phyloP scores from a whole-genome alignment of 805 yeast species.

The Kluyveromyces aestuarii region DNA sequence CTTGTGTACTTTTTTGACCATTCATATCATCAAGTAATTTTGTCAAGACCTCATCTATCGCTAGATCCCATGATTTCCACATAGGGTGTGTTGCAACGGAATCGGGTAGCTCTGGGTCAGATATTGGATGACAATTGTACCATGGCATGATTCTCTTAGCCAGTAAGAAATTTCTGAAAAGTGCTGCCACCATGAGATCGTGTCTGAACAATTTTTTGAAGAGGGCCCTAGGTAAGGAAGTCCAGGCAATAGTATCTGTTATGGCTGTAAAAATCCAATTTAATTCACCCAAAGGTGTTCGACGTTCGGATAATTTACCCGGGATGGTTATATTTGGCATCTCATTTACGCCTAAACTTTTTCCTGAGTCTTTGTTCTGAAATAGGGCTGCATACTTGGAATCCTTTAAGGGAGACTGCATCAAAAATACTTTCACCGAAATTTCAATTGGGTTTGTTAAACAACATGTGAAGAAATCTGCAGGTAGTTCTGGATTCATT shows the following conservation, averaged over 20 bases:
- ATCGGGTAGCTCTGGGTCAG: constrained; percentile 89
- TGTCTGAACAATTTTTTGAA: constrained; percentile 89
- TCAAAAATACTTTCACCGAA: constrained; percentile 81
- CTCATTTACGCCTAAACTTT: constrained; percentile 11
- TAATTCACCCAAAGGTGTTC: constrained; percentile 92
- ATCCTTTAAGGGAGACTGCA: constrained; percentile 63
- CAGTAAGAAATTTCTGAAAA: constrained; percentile 82
- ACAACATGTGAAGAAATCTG: constrained; percentile 92
- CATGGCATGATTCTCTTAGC: constrained; percentile 93
- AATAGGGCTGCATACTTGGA: constrained; percentile 33
- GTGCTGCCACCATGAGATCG: constrained; percentile 92
- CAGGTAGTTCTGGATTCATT: constrained; percentile 90
- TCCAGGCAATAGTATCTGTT: constrained; percentile 98
- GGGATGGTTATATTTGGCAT: constrained; percentile 57
- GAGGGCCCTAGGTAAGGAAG: constrained; percentile 74
- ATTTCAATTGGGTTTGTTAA: constrained; percentile 93
- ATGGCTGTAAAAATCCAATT: constrained; percentile 98
- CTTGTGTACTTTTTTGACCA: constrained; percentile 25
- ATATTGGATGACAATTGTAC: constrained; percentile 86
- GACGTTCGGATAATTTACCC: constrained; percentile 82
- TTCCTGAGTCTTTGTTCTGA: constrained; percentile 26
- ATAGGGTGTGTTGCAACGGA: constrained; percentile 70
- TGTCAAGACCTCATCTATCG: constrained; percentile 85
- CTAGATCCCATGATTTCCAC: constrained; percentile 99
- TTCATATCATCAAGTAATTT: constrained; percentile 45